Evolutionary conservation across 106 monocot species (phyloP).

Genomic region (Allium fistulosum): DNA sequence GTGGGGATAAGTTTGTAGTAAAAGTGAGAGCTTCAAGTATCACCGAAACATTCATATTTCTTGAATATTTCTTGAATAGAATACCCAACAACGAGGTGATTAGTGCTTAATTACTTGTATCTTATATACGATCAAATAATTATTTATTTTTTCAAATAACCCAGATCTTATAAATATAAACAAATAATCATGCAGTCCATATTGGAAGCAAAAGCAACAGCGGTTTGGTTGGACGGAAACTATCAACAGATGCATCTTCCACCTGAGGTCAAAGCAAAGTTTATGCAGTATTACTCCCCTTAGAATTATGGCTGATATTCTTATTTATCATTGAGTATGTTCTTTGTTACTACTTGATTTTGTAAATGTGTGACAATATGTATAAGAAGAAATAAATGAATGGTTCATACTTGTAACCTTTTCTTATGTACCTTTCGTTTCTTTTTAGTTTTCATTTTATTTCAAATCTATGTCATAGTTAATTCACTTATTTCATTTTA

Average conservation of each 20-base stretch:
- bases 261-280: constrained; percentile 38
- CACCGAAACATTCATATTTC: constrained; percentile 42
- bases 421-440: no score
- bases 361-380: no score
- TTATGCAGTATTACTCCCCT: constrained; percentile 14
- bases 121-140: no score
- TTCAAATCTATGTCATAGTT: no score
- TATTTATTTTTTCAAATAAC: background rate
- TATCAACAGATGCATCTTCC: constrained; percentile 63
- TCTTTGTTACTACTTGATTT: no score
- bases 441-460: no score
- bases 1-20: constrained; percentile 70
- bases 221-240: background rate
- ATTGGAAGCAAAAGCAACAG: constrained; percentile 61
- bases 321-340: no score
- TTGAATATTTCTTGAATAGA: constrained; percentile 68
- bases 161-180: background rate
- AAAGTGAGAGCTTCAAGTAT: constrained; percentile 56
- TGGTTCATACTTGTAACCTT: no score
- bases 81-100: constrained; percentile 59
- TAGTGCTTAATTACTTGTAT: background rate
- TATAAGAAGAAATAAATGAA: no score
- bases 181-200: constrained; percentile 32
- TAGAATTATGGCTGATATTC: no score
- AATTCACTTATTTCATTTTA: no score